A percentile compares a stretch with the other conserved stretches of the same genome.
phyloP scores from a whole-genome alignment of 306 rosid genomes.

The Quercus alba region DNA sequence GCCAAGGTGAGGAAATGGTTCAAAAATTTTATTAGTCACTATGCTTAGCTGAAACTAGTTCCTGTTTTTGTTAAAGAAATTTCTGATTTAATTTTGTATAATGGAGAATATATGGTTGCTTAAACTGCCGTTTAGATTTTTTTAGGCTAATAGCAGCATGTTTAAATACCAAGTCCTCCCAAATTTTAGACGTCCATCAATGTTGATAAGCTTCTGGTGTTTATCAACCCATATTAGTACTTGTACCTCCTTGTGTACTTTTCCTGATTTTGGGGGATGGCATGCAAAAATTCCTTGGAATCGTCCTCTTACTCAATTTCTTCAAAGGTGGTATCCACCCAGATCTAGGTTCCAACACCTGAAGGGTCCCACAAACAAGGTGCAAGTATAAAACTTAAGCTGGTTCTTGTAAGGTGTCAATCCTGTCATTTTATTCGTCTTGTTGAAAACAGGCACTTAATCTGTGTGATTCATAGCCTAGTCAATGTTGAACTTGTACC shows the following conservation, averaged over 20 bases:
- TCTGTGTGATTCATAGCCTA: neutral
- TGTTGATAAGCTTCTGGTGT: neutral
- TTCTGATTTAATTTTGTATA: neutral
- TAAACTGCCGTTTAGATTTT: neutral
- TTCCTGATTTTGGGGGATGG: neutral
- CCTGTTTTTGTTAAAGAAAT: neutral
- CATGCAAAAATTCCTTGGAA: no score
- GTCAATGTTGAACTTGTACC: neutral
- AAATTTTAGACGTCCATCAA: neutral
- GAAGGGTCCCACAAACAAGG: neutral
- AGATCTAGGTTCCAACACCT: neutral
- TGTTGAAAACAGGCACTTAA: neutral
- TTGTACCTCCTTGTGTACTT: neutral
- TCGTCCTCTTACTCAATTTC: neutral
- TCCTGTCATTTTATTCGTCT: neutral
- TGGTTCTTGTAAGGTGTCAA: neutral
- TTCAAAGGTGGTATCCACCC: neutral
- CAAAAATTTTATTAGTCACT: neutral
- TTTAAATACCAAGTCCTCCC: neutral
- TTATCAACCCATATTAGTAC: neutral
- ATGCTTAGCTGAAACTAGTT: neutral
- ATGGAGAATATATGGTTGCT: neutral
- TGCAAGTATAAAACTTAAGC: neutral
- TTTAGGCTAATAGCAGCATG: neutral
- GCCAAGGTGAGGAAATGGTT: slow-evolving; percentile 59